These are phyloP conservation scores for Colletotrichum lupini DNA, from an alignment of 2,329 filamentous ascomycete genomes.

Conservation along the genomic window DNA sequence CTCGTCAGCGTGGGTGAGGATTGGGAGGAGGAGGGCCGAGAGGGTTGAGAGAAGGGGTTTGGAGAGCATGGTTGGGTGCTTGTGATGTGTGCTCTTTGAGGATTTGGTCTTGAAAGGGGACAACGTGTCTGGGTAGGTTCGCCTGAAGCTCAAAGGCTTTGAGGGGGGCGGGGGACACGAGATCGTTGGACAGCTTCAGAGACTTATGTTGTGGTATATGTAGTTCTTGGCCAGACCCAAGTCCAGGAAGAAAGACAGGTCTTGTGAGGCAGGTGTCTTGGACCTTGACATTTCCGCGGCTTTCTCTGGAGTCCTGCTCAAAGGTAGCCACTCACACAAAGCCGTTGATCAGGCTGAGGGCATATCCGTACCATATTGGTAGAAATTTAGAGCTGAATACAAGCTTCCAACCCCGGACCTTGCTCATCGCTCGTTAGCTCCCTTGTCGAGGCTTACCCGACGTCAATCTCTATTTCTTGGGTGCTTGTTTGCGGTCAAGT, in stretches of 20 bases:
- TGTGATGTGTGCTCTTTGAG: too few species aligned
- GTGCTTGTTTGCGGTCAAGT: background rate
- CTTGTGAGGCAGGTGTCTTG: too few species aligned
- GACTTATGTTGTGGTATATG: background rate
- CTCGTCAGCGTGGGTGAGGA: background rate
- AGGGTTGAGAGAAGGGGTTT: background rate
- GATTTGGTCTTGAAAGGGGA: background rate
- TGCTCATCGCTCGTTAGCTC: background rate
- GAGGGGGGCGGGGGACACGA: too few species aligned
- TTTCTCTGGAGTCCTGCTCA: background rate
- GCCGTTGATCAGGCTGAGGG: too few species aligned
- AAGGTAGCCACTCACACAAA: too few species aligned
- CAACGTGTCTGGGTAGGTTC: background rate
- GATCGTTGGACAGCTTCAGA: too few species aligned
- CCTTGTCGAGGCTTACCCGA: background rate
- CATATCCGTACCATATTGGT: too few species aligned
- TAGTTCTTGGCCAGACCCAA: background rate
- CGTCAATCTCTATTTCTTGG: too few species aligned
- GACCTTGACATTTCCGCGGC: too few species aligned
- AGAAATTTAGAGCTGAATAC: background rate
- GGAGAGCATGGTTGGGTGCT: background rate
- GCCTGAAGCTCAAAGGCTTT: background rate
- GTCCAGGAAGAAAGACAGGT: too few species aligned
- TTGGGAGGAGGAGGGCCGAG: background rate
- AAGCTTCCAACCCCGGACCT: background rate